Evolutionary conservation across 176 grass and related monocot species (phyloP).

Genomic region (Microstegium vimineum): DNA sequence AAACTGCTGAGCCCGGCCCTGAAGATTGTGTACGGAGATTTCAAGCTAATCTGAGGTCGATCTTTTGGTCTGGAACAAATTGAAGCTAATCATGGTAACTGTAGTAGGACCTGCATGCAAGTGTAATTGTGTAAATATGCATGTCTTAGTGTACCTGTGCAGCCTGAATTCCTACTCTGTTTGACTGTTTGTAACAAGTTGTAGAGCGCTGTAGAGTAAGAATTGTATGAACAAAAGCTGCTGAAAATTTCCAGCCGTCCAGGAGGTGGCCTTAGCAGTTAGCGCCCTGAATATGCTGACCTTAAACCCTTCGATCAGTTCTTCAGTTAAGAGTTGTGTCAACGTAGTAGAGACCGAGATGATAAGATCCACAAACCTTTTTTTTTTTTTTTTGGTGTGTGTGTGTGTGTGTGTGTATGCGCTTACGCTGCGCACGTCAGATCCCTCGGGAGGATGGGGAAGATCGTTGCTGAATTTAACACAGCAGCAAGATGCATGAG

Average conservation of each 20-base stretch:
- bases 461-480: background rate
- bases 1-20: background rate
- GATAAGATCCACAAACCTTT: too few species aligned
- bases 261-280: background rate
- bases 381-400: too few species aligned
- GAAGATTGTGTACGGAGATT: constrained; percentile 10
- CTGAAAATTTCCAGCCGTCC: background rate
- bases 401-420: too few species aligned
- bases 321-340: background rate
- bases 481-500: background rate
- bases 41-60: background rate
- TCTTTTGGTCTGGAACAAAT: background rate
- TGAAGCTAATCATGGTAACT: background rate
- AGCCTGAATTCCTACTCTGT: background rate
- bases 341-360: background rate
- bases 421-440: background rate
- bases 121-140: constrained; percentile 45
- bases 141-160: background rate
- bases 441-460: background rate
- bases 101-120: background rate
- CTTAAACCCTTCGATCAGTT: background rate
- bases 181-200: background rate
- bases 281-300: background rate
- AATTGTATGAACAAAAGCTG: background rate
- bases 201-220: background rate